A percentile compares a stretch with the other conserved stretches of the same genome.
Evolutionary conservation across 306 rosid species (phyloP).

Genomic region (Ormosia emarginata): DNA sequence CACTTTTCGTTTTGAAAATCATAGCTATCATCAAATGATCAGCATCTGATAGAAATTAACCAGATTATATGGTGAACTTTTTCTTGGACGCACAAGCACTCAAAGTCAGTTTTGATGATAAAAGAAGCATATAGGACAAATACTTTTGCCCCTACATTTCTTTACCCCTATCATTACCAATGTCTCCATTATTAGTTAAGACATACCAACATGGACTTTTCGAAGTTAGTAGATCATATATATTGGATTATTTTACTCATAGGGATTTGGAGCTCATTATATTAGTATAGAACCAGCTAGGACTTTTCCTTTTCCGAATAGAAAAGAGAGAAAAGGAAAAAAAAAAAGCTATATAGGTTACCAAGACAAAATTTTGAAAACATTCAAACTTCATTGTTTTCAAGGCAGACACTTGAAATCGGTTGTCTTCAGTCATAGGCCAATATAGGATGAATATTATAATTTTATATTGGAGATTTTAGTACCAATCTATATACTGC

Average conservation of each 20-base stretch:
- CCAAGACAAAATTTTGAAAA: conserved; percentile 19
- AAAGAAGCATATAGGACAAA: conserved; percentile 20
- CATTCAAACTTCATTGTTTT: neutral
- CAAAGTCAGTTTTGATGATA: conserved; percentile 16
- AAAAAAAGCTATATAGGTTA: neutral
- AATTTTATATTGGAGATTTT: neutral
- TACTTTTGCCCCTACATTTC: conserved; percentile 18
- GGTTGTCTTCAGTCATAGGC: neutral
- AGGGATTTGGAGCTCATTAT: conserved; percentile 36
- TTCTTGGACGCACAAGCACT: neutral
- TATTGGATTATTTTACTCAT: conserved; percentile 20
- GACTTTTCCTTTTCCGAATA: neutral
- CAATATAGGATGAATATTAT: neutral
- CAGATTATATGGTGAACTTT: neutral
- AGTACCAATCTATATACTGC: neutral
- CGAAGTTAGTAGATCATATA: conserved; percentile 16
- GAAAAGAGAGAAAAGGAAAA: neutral
- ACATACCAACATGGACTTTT: conserved; percentile 30
- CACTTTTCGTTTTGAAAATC: neutral
- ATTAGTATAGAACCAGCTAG: neutral
- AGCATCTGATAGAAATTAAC: neutral
- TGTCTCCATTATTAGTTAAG: conserved; percentile 16
- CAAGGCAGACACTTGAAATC: conserved; percentile 1
- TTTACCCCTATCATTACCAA: conserved; percentile 36
- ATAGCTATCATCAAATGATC: neutral